phyloP scores from a whole-genome alignment of 2,329 filamentous ascomycete genomes.

The Clathrospora elynae region DNA sequence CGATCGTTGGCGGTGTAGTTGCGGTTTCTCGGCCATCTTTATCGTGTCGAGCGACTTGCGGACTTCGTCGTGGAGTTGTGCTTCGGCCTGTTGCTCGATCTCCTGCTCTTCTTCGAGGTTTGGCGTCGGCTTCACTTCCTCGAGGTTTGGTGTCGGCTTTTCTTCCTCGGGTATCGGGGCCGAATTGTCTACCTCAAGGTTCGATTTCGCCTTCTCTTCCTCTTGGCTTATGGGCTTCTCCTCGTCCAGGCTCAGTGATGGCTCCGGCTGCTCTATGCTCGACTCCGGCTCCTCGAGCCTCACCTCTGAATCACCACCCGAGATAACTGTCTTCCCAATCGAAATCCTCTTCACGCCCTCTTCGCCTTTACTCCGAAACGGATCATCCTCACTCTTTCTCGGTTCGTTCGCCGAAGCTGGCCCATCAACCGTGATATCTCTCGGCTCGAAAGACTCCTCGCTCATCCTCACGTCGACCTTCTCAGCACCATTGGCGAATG shows the following conservation, averaged over 20 bases:
- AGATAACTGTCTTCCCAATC: conserved; percentile 47
- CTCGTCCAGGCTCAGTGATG: not conserved
- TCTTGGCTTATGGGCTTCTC: no score
- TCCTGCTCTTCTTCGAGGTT: conserved; percentile 41
- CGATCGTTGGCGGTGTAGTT: conserved; percentile 30
- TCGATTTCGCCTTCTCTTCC: not conserved
- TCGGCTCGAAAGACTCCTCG: conserved; percentile 37
- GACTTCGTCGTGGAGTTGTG: conserved; percentile 43
- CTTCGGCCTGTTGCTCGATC: conserved; percentile 43
- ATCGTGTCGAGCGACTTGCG: conserved; percentile 25
- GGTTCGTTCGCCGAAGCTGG: conserved; percentile 9
- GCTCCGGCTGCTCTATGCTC: no score
- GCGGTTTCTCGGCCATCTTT: conserved; percentile 12
- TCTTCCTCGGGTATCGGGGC: conserved; percentile 14
- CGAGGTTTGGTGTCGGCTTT: not conserved
- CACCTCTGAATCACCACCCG: conserved; percentile 6
- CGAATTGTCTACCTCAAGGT: not conserved
- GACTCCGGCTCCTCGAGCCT: not conserved
- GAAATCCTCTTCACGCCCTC: conserved; percentile 43
- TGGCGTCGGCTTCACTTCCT: not conserved
- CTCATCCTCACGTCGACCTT: conserved; percentile 32
- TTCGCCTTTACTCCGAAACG: conserved; percentile 35
- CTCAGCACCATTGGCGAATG: conserved; percentile 30
- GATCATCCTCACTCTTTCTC: conserved; percentile 41
- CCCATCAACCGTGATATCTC: conserved; percentile 21